A percentile compares a stretch with the other conserved stretches of the same genome.
Conservation (phyloP, 805 yeast genomes). For the Pichia kluyveri region DNA sequence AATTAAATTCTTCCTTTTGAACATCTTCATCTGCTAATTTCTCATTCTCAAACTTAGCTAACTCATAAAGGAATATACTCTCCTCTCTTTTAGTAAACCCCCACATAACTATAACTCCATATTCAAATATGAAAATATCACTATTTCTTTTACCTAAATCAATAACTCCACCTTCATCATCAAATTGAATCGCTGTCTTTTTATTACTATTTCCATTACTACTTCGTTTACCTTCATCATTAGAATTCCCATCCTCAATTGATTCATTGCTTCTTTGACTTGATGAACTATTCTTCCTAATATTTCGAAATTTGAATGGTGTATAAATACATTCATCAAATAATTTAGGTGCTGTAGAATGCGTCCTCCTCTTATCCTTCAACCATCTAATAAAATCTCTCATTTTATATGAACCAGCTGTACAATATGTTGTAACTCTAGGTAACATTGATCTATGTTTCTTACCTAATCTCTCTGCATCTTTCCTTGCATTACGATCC, state of each 20-base stretch:
- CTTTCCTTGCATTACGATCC: constrained; percentile 82
- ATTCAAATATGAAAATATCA: constrained; percentile 85
- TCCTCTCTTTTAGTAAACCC: constrained; percentile 87
- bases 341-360: constrained; percentile 74
- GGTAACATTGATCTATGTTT: constrained; percentile 78
- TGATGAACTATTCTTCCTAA: constrained; percentile 29
- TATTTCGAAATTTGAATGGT: constrained; percentile 73
- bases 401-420: constrained; percentile 89
- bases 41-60: constrained; percentile 88
- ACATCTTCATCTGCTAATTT: constrained; percentile 87
- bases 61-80: constrained; percentile 64
- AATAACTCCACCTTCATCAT: constrained; percentile 93
- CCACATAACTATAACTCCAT: constrained; percentile 97
- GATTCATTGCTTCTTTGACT: constrained; percentile 3
- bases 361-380: constrained; percentile 62
- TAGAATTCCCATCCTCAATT: background rate
- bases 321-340: constrained; percentile 95
- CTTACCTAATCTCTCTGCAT: constrained; percentile 89
- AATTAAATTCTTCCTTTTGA: constrained; percentile 90
- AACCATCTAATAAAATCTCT: constrained; percentile 80
- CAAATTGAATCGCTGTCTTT: constrained; percentile 46
- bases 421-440: constrained; percentile 92
- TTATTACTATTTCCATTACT: constrained; percentile 5
- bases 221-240: background rate
- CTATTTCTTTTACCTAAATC: constrained; percentile 70